Percentiles rank a stretch among this genome's conserved stretches.
Evolutionary conservation across 2,329 filamentous ascomycete genomes (phyloP).

Genomic region (Juglanconis oblonga): DNA sequence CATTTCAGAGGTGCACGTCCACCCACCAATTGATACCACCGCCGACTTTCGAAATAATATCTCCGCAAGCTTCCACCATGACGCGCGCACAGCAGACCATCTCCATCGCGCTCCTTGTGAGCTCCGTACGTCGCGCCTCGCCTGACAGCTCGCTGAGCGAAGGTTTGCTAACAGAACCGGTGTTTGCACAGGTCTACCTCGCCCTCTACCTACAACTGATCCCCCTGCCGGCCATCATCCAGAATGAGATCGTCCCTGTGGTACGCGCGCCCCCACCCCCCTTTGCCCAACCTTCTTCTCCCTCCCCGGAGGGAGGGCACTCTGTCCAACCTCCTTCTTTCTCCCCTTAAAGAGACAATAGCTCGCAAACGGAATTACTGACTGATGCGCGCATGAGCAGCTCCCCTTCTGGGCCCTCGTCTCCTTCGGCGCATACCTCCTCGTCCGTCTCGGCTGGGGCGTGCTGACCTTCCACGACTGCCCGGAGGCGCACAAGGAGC

Average conservation of each 20-base stretch:
- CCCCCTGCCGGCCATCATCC: slow-evolving; percentile 72
- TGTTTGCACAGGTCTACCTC: slow-evolving; percentile 74
- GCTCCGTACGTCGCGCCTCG: slow-evolving; percentile 63
- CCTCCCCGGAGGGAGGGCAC: neutral
- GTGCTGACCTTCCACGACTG: slow-evolving; percentile 97
- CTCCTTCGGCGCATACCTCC: slow-evolving; percentile 85
- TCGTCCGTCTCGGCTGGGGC: slow-evolving; percentile 87
- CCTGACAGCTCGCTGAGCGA: neutral
- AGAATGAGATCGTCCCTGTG: slow-evolving; percentile 83
- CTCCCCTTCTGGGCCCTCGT: slow-evolving; percentile 92
- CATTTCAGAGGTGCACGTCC: neutral
- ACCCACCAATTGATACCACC: neutral
- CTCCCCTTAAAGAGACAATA: neutral
- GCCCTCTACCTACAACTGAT: slow-evolving; percentile 80
- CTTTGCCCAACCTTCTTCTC: neutral
- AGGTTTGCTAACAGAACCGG: neutral
- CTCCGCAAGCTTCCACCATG: slow-evolving; percentile 55
- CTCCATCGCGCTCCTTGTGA: slow-evolving; percentile 80
- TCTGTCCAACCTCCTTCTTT: neutral
- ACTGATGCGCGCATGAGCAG: slow-evolving; percentile 29
- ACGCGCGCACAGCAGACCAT: slow-evolving; percentile 92
- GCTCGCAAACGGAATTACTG: neutral
- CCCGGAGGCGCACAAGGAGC: slow-evolving; percentile 82
- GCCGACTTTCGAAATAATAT: neutral
- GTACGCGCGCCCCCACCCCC: slow-evolving; percentile 51